phyloP scores from a whole-genome alignment of 2,329 filamentous ascomycete genomes.

The Colletotrichum limetticola region DNA sequence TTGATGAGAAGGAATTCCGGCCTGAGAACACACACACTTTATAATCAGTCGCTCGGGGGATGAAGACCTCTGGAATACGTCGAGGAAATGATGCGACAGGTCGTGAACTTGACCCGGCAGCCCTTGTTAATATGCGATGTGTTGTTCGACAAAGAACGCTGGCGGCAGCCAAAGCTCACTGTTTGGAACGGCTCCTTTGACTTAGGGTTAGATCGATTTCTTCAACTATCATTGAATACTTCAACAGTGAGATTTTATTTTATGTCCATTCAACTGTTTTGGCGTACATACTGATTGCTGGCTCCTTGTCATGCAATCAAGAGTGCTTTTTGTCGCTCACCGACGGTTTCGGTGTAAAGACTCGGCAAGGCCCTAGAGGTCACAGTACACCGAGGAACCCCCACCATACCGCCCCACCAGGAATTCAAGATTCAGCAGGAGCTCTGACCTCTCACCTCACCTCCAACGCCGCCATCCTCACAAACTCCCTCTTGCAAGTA shows the following conservation, averaged over 20 bases:
- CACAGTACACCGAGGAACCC: neutral
- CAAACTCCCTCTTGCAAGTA: neutral
- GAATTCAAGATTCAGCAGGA: neutral
- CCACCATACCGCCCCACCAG: constrained; percentile 13
- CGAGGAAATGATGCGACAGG: too few relatives aligned
- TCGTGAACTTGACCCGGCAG: neutral
- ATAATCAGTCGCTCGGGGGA: too few relatives aligned
- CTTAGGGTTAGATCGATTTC: too few relatives aligned
- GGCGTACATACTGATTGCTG: neutral
- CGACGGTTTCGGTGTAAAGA: neutral
- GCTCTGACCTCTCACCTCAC: constrained; percentile 5
- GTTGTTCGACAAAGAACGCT: neutral
- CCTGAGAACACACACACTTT: too few relatives aligned
- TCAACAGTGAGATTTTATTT: too few relatives aligned
- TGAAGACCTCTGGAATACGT: too few relatives aligned
- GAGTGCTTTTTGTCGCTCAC: neutral
- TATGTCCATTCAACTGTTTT: too few relatives aligned
- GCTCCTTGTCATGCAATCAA: neutral
- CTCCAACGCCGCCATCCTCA: neutral
- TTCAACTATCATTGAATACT: too few relatives aligned
- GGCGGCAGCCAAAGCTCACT: neutral
- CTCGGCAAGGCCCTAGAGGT: neutral
- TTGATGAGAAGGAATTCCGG: too few relatives aligned
- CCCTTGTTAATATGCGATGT: neutral
- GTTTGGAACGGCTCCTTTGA: neutral